phyloP scores from a whole-genome alignment of 176 grass and related monocot genomes.

The Themeda triandra region DNA sequence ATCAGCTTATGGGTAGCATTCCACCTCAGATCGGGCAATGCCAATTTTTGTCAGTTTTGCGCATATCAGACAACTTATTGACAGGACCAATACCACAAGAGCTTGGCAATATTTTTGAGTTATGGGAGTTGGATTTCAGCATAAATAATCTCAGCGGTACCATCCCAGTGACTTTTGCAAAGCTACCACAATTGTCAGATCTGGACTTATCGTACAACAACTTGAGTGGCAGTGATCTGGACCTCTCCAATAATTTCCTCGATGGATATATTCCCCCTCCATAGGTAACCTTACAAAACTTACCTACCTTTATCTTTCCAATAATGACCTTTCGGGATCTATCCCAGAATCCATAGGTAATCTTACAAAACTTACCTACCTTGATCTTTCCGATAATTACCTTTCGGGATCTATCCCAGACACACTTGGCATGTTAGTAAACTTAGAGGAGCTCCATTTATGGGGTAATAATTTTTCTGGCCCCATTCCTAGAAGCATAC shows the following conservation, averaged over 20 bases:
- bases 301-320: not conserved
- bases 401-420: too few species aligned
- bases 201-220: not conserved
- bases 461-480: too few species aligned
- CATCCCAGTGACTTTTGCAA: not conserved
- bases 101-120: not conserved
- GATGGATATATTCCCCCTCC: not conserved
- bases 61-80: not conserved
- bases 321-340: too few species aligned
- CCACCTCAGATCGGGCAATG: not conserved
- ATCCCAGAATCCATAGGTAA: too few species aligned
- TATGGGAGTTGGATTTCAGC: not conserved
- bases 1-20: not conserved
- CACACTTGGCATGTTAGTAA: too few species aligned
- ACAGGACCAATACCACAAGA: conserved; percentile 14
- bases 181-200: rapidly evolving
- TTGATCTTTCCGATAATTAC: not conserved
- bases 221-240: not conserved
- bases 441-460: too few species aligned
- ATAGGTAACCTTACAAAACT: conserved; percentile 2
- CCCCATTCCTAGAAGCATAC: too few species aligned
- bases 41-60: rapidly evolving
- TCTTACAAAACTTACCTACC: too few species aligned
- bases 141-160: conserved; percentile 6
- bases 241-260: not conserved